phyloP scores from a whole-genome alignment of 2,329 filamentous ascomycete species.

The Huntiella bhutanensis region DNA sequence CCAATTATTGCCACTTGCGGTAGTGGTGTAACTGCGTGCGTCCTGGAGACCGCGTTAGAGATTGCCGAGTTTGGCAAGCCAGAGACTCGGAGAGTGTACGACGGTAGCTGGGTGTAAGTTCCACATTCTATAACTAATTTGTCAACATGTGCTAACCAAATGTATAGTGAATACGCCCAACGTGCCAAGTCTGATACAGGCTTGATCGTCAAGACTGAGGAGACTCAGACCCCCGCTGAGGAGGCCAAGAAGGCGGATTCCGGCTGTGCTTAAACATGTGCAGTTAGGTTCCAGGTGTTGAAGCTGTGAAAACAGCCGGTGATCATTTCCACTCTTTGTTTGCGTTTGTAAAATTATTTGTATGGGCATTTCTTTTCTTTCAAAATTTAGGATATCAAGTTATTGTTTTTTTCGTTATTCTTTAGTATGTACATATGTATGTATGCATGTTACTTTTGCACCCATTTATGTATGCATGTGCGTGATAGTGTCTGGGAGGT shows the following conservation, averaged over 20 bases:
- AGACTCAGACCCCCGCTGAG: constrained; percentile 1
- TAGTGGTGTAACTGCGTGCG: constrained; percentile 80
- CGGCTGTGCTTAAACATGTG: neutral
- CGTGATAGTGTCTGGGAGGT: too few relatives aligned
- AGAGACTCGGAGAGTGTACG: constrained; percentile 60
- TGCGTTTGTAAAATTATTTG: neutral
- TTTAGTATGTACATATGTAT: neutral
- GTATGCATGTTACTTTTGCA: neutral
- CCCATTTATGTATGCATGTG: neutral
- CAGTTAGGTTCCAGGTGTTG: too few relatives aligned
- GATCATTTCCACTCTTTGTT: too few relatives aligned
- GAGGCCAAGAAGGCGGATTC: constrained; percentile 7
- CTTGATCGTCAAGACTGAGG: constrained; percentile 35
- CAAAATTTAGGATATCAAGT: neutral
- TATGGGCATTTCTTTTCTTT: neutral
- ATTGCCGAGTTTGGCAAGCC: constrained; percentile 55
- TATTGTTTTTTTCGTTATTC: neutral
- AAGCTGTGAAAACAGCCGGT: too few relatives aligned
- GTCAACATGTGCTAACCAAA: constrained; percentile 13
- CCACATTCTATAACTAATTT: neutral
- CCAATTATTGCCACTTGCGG: constrained; percentile 81
- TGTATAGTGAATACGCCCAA: constrained; percentile 45
- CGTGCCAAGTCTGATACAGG: constrained; percentile 41
- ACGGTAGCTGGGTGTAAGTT: constrained; percentile 93
- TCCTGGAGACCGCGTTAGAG: constrained; percentile 71